Evolutionary conservation across 2,329 filamentous ascomycete genomes (phyloP).

Genomic region (Ilyonectria mors-panacis): DNA sequence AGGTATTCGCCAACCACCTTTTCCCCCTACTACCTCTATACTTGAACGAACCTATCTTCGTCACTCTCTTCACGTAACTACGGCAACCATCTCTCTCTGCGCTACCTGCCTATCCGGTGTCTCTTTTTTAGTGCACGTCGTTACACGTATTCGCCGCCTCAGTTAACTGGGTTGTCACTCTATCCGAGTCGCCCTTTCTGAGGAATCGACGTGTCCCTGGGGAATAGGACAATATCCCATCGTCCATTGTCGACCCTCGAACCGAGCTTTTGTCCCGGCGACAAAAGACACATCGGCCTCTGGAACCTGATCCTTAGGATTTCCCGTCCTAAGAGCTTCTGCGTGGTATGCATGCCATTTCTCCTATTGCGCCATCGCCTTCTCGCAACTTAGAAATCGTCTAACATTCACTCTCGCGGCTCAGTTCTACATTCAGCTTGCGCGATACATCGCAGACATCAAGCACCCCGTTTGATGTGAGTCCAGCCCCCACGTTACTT

Average conservation of each 20-base stretch:
- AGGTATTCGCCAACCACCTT: conserved; percentile 5
- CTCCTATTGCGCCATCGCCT: not conserved
- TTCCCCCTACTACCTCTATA: not conserved
- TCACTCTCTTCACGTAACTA: conserved; percentile 7
- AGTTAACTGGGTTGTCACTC: not conserved
- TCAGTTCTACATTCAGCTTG: not conserved
- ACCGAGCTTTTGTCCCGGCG: not conserved
- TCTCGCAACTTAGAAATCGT: not conserved
- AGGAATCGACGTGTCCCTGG: not conserved
- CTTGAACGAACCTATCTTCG: not conserved
- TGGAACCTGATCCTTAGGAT: not conserved
- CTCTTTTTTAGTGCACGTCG: not conserved
- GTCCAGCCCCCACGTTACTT: not conserved
- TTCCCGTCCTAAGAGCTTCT: not conserved
- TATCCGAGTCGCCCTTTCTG: not conserved
- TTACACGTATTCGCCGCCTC: not conserved
- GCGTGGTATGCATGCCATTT: conserved; percentile 1
- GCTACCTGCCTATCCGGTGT: not conserved
- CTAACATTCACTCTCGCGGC: not conserved
- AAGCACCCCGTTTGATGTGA: not conserved
- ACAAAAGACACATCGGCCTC: not conserved
- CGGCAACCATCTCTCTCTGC: conserved; percentile 1
- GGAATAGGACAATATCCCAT: not conserved
- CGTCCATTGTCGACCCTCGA: not conserved
- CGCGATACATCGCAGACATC: not conserved